Percentiles rank a stretch among this genome's conserved stretches.
Conservation (phyloP, 2,329 filamentous ascomycete genomes). For the Trichophyton mentagrophytes region DNA sequence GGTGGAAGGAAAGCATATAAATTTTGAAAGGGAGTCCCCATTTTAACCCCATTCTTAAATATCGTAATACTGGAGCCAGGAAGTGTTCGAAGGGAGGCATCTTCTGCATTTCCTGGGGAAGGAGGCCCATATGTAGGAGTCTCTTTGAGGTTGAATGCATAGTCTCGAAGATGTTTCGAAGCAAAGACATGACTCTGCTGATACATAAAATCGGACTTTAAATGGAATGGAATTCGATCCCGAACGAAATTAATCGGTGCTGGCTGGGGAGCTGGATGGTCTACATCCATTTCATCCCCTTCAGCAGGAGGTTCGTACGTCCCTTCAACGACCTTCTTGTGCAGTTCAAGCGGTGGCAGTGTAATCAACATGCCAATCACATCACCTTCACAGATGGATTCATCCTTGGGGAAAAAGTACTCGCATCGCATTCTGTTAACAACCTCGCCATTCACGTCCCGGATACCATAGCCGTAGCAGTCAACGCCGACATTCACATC, state of each 20-base stretch:
- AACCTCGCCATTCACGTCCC: slow-evolving; percentile 80
- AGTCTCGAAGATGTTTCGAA: slow-evolving; percentile 75
- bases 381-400: slow-evolving; percentile 76
- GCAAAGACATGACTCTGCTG: slow-evolving; percentile 54
- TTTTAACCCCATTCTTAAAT: slow-evolving; percentile 79
- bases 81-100: slow-evolving; percentile 69
- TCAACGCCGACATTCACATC: slow-evolving; percentile 63
- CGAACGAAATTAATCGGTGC: slow-evolving; percentile 71
- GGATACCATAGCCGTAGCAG: slow-evolving; percentile 88
- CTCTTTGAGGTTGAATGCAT: slow-evolving; percentile 35
- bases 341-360: slow-evolving; percentile 70
- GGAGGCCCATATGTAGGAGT: slow-evolving; percentile 37
- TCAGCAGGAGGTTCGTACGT: slow-evolving; percentile 81
- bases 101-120: slow-evolving; percentile 50
- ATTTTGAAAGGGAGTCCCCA: slow-evolving; percentile 79
- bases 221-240: slow-evolving; percentile 86
- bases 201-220: slow-evolving; percentile 88
- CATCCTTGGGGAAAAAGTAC: slow-evolving; percentile 67
- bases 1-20: slow-evolving; percentile 85
- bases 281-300: slow-evolving; percentile 18
- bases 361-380: slow-evolving; percentile 89
- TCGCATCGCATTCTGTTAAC: slow-evolving; percentile 90
- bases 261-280: slow-evolving; percentile 23
- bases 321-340: slow-evolving; percentile 76
- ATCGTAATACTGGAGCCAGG: slow-evolving; percentile 76